These are phyloP conservation scores for Pestalotiopsis sp. DNA, from an alignment of 2,329 filamentous ascomycete species.

Conservation along the genomic window DNA sequence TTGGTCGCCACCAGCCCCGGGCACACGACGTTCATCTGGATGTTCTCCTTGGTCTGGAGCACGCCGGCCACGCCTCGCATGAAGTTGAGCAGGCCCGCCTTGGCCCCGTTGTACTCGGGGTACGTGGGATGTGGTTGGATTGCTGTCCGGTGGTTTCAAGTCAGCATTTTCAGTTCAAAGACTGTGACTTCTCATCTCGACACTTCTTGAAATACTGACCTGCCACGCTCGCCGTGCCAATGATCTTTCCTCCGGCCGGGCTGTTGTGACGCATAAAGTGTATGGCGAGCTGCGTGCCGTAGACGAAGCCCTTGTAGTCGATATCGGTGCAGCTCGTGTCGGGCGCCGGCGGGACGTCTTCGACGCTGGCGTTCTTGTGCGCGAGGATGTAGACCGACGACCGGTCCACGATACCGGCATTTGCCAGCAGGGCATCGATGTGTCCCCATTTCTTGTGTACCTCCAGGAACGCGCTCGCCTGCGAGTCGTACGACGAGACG, in stretches of 20 bases:
- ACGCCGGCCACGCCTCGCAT: slow-evolving; percentile 39
- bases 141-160: neutral
- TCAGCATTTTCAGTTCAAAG: neutral
- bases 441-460: slow-evolving; percentile 45
- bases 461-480: slow-evolving; percentile 41
- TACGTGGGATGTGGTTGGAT: slow-evolving; percentile 42
- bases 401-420: slow-evolving; percentile 51
- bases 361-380: slow-evolving; percentile 16
- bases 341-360: slow-evolving; percentile 41
- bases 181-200: neutral
- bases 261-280: slow-evolving; percentile 56
- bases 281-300: slow-evolving; percentile 48
- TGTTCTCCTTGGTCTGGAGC: slow-evolving; percentile 46
- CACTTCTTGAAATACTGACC: slow-evolving; percentile 18
- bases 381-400: slow-evolving; percentile 44
- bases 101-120: slow-evolving; percentile 53
- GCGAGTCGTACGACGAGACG: slow-evolving; percentile 46
- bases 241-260: slow-evolving; percentile 42
- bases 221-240: slow-evolving; percentile 38
- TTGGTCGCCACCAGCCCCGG: slow-evolving; percentile 48
- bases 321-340: slow-evolving; percentile 47
- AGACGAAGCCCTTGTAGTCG: slow-evolving; percentile 53
- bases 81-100: slow-evolving; percentile 47
- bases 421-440: slow-evolving; percentile 50
- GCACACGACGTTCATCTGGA: slow-evolving; percentile 49